Evolutionary conservation across 768 basidiomycete genomes (phyloP), one percentile per base, ranked within the genome.

Genomic region (Lactarius psammicola): DNA sequence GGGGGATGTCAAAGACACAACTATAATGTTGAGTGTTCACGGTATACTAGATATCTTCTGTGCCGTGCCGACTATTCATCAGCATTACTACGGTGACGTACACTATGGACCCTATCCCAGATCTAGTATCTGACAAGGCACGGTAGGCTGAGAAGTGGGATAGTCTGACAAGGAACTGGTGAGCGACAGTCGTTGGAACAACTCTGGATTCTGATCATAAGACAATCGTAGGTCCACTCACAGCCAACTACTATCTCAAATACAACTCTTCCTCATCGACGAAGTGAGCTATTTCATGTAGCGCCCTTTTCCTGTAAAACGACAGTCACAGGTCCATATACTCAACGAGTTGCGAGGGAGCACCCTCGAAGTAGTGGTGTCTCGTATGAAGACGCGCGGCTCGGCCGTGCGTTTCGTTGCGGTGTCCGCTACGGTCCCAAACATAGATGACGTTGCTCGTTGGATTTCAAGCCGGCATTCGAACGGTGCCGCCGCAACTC

Each of bases 141-240:
- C 18, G 23, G 36, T 70, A 94, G 90, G 92, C 91, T 2, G 96
- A 99, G 77, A 99, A 99, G 76, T 95, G 94, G 90, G 96, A 98
- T 70, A 90, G 92, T 57, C 76, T 99, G 63, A 98, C 95, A 7
- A 82, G 96, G 53, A 90, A 87, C 71, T 95, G 90, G 93, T 91
- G 44, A 28, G 76, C 62, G n/a, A 13, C 3, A 55, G 23, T 51
- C 34, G 20, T 46, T 15, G 26, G 31, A 60, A 26, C 44, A 20
- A 18, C 60, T 67, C 55, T 56, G 53, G 40, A 34, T 38, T 33
- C 18, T 59, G 49, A 63, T 36, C 36, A 53, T 30, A 57, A n/a
- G 67, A 17, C 33, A 7, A 23, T 56, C 60, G 42, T 60, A 88
- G 88, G 86, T 76, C 78, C 60, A 85, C 85, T 60, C 85, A 92